Evolutionary conservation across 2,329 filamentous ascomycete genomes (phyloP).

Genomic region (Dactylellina cionopaga): DNA sequence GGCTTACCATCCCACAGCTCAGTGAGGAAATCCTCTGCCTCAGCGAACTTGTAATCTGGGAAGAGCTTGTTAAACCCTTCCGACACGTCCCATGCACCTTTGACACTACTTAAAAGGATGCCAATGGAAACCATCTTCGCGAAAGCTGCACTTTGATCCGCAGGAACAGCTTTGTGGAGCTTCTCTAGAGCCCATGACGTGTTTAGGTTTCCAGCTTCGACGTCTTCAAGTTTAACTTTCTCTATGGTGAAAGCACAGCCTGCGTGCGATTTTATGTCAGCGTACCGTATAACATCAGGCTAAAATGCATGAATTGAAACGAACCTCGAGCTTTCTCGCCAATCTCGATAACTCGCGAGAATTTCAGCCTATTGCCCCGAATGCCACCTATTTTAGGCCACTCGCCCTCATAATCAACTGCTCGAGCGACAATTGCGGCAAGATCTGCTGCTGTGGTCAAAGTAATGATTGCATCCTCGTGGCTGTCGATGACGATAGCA

Average conservation of each 20-base stretch:
- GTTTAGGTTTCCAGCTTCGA: constrained; percentile 62
- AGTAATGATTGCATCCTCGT: constrained; percentile 62
- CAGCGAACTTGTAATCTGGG: constrained; percentile 63
- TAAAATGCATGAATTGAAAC: neutral
- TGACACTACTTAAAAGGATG: constrained; percentile 61
- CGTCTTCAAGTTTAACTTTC: constrained; percentile 64
- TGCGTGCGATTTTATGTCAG: constrained; percentile 54
- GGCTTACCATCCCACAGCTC: constrained; percentile 61
- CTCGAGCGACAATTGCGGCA: constrained; percentile 61
- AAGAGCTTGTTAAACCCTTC: constrained; percentile 64
- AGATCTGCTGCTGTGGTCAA: constrained; percentile 64
- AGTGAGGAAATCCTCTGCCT: constrained; percentile 62
- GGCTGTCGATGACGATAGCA: constrained; percentile 62
- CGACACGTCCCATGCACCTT: constrained; percentile 63
- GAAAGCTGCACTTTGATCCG: constrained; percentile 59
- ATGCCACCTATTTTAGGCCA: constrained; percentile 64
- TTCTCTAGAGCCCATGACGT: constrained; percentile 62
- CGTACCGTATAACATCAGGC: too few species aligned
- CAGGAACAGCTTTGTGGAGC: constrained; percentile 59
- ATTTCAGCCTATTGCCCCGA: constrained; percentile 60
- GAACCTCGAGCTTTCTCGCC: constrained; percentile 63
- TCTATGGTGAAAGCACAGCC: constrained; percentile 62
- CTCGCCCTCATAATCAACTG: constrained; percentile 62
- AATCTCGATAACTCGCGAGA: constrained; percentile 61
- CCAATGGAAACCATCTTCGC: constrained; percentile 61